These are phyloP conservation scores for Vitis cinerea DNA, from an alignment of 164 flowering plant species.

Conservation along the genomic window DNA sequence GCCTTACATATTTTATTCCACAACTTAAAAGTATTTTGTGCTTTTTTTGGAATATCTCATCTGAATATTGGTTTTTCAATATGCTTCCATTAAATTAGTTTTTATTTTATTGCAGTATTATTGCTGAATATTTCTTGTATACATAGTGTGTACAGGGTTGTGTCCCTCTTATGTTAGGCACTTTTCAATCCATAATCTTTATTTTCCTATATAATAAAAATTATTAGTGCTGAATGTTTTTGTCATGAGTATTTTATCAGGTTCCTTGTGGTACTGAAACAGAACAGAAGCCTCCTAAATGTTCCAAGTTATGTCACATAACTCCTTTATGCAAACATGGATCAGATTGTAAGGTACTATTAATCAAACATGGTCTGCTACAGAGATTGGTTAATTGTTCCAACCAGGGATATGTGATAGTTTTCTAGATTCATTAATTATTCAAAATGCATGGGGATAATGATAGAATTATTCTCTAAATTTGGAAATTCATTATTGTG, in stretches of 20 bases:
- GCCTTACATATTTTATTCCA: too few relatives aligned
- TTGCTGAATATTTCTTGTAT: too few relatives aligned
- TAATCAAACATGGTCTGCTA: not conserved
- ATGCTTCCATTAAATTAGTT: too few relatives aligned
- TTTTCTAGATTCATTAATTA: not conserved
- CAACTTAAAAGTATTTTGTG: too few relatives aligned
- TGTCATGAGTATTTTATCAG: constrained; percentile 32
- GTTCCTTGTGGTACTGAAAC: constrained; percentile 96
- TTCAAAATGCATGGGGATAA: too few relatives aligned
- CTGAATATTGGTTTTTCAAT: too few relatives aligned
- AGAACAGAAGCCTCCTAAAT: constrained; percentile 88
- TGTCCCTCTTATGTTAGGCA: not conserved
- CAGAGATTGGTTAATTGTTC: not conserved
- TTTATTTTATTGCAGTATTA: too few relatives aligned
- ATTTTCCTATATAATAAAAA: not conserved
- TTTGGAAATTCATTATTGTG: too few relatives aligned
- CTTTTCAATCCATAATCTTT: not conserved
- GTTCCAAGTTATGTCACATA: constrained; percentile 64
- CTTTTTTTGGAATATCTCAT: too few relatives aligned
- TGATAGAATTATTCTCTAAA: not conserved
- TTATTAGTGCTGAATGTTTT: constrained; percentile 1
- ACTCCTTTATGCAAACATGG: constrained; percentile 78
- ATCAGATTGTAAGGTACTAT: constrained; percentile 57
- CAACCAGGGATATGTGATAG: not conserved
- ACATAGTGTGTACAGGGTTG: too few relatives aligned